Evolutionary conservation across 495 filamentous ascomycete genomes (phyloP), one percentile per base, ranked within the genome.

Genomic region (Rostrohypoxylon terebratum): DNA sequence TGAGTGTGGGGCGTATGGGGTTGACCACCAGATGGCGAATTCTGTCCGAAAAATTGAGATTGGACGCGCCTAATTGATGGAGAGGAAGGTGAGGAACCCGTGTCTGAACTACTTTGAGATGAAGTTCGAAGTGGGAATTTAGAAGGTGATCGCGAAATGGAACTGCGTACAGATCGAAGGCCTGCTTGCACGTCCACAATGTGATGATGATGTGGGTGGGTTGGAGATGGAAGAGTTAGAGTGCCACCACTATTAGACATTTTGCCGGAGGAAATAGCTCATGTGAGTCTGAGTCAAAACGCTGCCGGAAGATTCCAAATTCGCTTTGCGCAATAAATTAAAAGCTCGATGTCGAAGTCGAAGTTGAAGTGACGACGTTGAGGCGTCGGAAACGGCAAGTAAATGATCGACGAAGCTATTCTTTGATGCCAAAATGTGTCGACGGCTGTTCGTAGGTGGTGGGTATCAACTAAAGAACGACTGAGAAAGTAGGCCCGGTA

Each of bases 71-170:
- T 73, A 23, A 77, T 66, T 6, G 77, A 77, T 10, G 76, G 77
- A 3, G 79, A 74, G 8, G 75, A 71, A 14, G 73, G 73, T 6
- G 65, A 62, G 28, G 76, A 74, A 10, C 72, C 58, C 8, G 73
- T 20, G 16, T 75, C 69, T 40, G 78, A 76, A 58, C 77, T 76
- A 42, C 73, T 75, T 23, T 76, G 79, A 6, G 79, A 81, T 80
- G 87, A 86, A 16, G 86, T 81, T 28, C 87, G 83, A 47, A 89
- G 78, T 38, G 86, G 87, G 73, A 94, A 93, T 77, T 94, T 96
- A 8, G 94, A 96, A 9, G 94, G 94, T 9, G 94, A 97, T 50
- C 93, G 86, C 28, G 93, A 96, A 51, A 97, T 83, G 20, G 94
- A 96, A 71, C 93, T 91, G 45, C 93, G 87, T 45, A 97, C 80